Conservation (phyloP, 441 rosid genomes). For the Adansonia gregorii region DNA sequence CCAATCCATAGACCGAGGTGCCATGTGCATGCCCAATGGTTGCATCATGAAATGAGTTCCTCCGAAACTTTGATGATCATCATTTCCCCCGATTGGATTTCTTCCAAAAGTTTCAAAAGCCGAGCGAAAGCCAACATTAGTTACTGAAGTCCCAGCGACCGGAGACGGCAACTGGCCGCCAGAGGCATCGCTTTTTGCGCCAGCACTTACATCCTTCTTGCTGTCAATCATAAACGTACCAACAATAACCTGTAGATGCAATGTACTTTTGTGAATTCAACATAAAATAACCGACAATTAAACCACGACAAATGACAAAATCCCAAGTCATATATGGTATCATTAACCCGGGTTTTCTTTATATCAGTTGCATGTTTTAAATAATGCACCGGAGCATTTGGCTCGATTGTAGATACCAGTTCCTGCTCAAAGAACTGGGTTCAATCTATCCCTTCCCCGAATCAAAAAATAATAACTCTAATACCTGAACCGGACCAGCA, state of each 20-base stretch:
- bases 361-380: background rate
- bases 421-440: background rate
- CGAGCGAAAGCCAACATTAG: conserved; percentile 58
- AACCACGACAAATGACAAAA: background rate
- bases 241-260: conserved; percentile 68
- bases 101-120: conserved; percentile 62
- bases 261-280: background rate
- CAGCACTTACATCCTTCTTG: conserved; percentile 52
- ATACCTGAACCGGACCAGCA: conserved; percentile 93
- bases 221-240: conserved; percentile 73
- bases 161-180: conserved; percentile 61
- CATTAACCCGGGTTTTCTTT: background rate
- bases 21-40: conserved; percentile 52
- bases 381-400: conserved; percentile 7
- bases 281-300: background rate
- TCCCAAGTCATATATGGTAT: conserved; percentile 10
- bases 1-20: conserved; percentile 60
- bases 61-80: conserved; percentile 60
- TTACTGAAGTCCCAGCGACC: conserved; percentile 49
- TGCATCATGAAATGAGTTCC: conserved; percentile 66
- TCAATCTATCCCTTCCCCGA: background rate
- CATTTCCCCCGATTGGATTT: conserved; percentile 50
- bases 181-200: conserved; percentile 56
- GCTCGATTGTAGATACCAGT: background rate
- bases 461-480: background rate